These are phyloP conservation scores for Mycena vulgaris DNA, from an alignment of 768 basidiomycete species.

Conservation along the genomic window DNA sequence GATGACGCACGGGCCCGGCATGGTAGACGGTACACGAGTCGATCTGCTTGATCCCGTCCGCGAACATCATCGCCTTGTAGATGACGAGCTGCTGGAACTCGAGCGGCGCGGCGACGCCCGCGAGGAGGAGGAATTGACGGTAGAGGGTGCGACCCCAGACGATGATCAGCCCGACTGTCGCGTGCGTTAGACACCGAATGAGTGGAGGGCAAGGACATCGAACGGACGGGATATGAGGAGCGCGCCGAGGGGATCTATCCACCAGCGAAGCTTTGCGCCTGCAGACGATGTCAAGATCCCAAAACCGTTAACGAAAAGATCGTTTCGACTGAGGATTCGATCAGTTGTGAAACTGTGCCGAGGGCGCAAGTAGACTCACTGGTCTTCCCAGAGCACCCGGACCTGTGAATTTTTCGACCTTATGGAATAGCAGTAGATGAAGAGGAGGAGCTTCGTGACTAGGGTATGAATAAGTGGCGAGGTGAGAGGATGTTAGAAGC, in stretches of 20 bases:
- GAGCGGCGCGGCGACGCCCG: slow-evolving; percentile 72
- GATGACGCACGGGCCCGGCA: slow-evolving; percentile 48
- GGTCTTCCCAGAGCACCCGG: slow-evolving; percentile 73
- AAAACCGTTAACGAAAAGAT: slow-evolving; percentile 65
- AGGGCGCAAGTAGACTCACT: slow-evolving; percentile 12
- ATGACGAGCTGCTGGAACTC: slow-evolving; percentile 74
- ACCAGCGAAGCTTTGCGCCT: slow-evolving; percentile 63
- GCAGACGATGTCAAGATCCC: slow-evolving; percentile 62
- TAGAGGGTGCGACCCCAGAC: slow-evolving; percentile 67
- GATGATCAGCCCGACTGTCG: slow-evolving; percentile 60
- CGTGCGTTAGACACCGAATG: slow-evolving; percentile 40
- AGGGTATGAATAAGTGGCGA: background rate
- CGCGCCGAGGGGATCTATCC: slow-evolving; percentile 64
- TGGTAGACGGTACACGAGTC: slow-evolving; percentile 77
- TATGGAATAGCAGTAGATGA: slow-evolving; percentile 71
- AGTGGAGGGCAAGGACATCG: background rate
- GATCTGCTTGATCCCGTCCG: slow-evolving; percentile 68
- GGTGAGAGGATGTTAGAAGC: background rate
- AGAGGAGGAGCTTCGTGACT: slow-evolving; percentile 70
- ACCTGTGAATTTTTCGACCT: slow-evolving; percentile 68
- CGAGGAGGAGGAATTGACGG: slow-evolving; percentile 70
- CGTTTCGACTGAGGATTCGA: slow-evolving; percentile 45
- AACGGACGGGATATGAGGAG: slow-evolving; percentile 53
- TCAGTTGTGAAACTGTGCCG: background rate
- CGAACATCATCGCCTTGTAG: slow-evolving; percentile 78